Conservation (phyloP, 2,329 filamentous ascomycete genomes). For the Diplodia scrobiculata region DNA sequence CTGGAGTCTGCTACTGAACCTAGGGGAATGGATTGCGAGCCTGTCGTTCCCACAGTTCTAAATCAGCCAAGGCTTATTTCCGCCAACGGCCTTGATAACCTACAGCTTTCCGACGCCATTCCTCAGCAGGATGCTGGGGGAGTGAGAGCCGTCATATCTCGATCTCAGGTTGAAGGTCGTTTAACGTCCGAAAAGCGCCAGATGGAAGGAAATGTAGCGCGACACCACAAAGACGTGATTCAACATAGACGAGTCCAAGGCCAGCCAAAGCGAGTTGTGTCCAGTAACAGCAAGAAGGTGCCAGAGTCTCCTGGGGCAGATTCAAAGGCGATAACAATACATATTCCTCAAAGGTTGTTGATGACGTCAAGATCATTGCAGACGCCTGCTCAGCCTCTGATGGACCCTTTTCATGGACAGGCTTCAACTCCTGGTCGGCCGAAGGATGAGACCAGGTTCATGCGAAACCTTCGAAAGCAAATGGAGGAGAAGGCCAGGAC, state of each 20-base stretch:
- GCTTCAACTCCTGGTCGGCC: neutral
- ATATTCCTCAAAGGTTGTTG: slow-evolving; percentile 34
- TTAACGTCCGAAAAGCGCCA: neutral
- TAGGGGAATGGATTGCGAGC: too few species aligned
- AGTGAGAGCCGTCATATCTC: neutral
- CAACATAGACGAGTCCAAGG: neutral
- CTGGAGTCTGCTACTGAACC: too few species aligned
- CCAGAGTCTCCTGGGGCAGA: slow-evolving; percentile 47
- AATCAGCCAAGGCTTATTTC: too few species aligned
- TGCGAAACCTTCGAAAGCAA: slow-evolving; percentile 9
- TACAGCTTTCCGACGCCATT: neutral
- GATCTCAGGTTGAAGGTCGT: neutral
- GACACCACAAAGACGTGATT: neutral
- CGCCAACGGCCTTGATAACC: neutral
- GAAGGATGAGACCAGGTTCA: slow-evolving; percentile 21
- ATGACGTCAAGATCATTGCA: neutral
- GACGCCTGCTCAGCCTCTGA: neutral
- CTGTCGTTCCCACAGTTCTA: too few species aligned
- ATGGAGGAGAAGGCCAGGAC: slow-evolving; percentile 23
- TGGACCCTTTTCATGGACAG: slow-evolving; percentile 9
- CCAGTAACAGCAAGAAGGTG: slow-evolving; percentile 48
- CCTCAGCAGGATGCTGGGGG: neutral
- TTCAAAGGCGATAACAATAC: slow-evolving; percentile 47
- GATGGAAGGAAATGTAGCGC: neutral
- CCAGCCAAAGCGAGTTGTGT: slow-evolving; percentile 34